Percentiles rank a stretch among this genome's conserved stretches.
Evolutionary conservation across 331 rosid genomes (phyloP).

Genomic region (Malus hybrid): DNA sequence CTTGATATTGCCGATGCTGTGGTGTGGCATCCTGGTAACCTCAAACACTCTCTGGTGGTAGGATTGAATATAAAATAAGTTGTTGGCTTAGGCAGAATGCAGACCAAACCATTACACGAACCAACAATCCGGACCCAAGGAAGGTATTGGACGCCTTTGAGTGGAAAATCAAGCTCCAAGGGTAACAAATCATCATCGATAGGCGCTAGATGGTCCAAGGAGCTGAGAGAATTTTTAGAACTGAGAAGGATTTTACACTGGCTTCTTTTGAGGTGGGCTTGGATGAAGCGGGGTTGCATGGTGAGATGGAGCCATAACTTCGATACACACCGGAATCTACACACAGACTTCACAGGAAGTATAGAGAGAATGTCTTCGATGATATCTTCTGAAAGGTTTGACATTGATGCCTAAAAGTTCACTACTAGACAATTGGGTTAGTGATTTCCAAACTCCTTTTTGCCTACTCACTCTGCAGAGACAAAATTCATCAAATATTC

Average conservation of each 20-base stretch:
- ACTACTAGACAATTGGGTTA: background rate
- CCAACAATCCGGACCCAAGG: background rate
- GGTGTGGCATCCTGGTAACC: conserved; percentile 6
- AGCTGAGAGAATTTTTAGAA: background rate
- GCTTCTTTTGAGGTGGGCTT: conserved; percentile 1
- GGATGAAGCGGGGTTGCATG: background rate
- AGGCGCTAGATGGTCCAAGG: conserved; percentile 9
- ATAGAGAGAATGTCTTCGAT: background rate
- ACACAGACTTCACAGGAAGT: conserved; percentile 9
- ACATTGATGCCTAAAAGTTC: background rate
- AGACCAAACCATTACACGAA: conserved; percentile 15
- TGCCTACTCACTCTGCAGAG: too few species aligned
- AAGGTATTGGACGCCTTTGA: background rate
- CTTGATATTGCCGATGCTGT: background rate
- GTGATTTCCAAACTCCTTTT: too few species aligned
- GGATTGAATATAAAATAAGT: conserved; percentile 1
- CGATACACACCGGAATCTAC: conserved; percentile 4
- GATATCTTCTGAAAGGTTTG: background rate
- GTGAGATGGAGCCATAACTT: conserved; percentile 6
- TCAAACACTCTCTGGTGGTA: background rate
- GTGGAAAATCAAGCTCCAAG: conserved; percentile 1
- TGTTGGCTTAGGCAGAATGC: conserved; percentile 1
- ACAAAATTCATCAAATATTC: too few species aligned
- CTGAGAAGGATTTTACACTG: conserved; percentile 4
- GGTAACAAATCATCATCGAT: conserved; percentile 9